Conservation (phyloP, 306 rosid species). For the Lathyrus oleraceus region DNA sequence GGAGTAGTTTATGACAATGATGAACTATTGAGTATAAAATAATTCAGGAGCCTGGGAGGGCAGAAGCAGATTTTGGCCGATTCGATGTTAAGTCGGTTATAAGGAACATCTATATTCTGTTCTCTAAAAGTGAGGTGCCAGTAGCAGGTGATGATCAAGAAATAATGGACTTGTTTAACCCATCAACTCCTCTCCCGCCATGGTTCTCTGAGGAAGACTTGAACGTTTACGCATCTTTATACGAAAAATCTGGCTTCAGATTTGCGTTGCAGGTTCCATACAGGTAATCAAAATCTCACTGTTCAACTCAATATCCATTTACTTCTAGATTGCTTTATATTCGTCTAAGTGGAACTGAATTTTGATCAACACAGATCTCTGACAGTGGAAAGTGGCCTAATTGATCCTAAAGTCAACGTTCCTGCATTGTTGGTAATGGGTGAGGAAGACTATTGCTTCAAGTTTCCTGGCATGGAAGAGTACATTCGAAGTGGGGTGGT, state of each 20-base stretch:
- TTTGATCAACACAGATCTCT: constrained; percentile 36
- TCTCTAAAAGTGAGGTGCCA: constrained; percentile 59
- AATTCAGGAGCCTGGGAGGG: constrained; percentile 52
- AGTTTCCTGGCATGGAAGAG: constrained; percentile 57
- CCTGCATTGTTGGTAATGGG: constrained; percentile 59
- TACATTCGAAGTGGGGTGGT: constrained; percentile 47
- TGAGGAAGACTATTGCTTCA: constrained; percentile 53
- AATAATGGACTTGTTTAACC: constrained; percentile 66
- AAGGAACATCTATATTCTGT: constrained; percentile 60
- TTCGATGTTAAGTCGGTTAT: constrained; percentile 52
- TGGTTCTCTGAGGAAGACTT: constrained; percentile 67
- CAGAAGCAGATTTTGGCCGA: constrained; percentile 62
- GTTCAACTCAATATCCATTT: background rate
- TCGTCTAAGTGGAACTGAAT: background rate
- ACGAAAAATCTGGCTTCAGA: constrained; percentile 59
- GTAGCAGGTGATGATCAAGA: constrained; percentile 51
- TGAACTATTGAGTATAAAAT: background rate
- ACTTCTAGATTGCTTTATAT: background rate
- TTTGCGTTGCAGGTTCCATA: constrained; percentile 59
- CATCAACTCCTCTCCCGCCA: constrained; percentile 53
- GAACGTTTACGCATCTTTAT: constrained; percentile 50
- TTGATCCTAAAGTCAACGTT: constrained; percentile 47
- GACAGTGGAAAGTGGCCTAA: constrained; percentile 44
- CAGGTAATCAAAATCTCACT: constrained; percentile 38
- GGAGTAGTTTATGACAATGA: background rate